Evolutionary conservation across 495 filamentous ascomycete species (phyloP).

Genomic region (Wilcoxina mikolae): DNA sequence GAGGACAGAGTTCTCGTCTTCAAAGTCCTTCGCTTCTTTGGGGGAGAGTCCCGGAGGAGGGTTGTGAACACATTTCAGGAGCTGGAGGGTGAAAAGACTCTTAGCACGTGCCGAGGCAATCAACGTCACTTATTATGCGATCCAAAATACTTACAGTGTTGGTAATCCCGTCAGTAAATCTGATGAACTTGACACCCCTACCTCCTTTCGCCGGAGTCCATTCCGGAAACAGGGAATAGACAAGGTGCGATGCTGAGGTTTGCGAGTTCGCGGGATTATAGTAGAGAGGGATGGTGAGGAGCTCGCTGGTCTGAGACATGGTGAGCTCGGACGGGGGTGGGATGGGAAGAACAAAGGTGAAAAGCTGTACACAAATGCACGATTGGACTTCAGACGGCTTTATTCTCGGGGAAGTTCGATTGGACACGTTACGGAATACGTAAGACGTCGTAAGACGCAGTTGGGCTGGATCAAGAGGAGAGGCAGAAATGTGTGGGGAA

Average conservation of each 20-base stretch:
- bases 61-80: conserved; percentile 76
- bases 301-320: conserved; percentile 8
- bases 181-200: conserved; percentile 61
- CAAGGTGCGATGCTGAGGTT: conserved; percentile 58
- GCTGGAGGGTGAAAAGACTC: conserved; percentile 29
- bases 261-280: conserved; percentile 64
- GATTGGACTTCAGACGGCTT: too few relatives aligned
- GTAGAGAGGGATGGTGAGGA: conserved; percentile 46
- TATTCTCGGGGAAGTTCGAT: too few relatives aligned
- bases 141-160: conserved; percentile 59
- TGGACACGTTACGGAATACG: too few relatives aligned
- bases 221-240: conserved; percentile 65
- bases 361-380: conserved; percentile 1
- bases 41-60: conserved; percentile 44
- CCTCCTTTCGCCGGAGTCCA: conserved; percentile 57
- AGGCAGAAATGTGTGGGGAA: too few relatives aligned
- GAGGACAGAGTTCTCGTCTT: conserved; percentile 77
- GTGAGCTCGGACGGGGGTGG: neutral
- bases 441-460: too few relatives aligned
- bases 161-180: conserved; percentile 95
- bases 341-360: neutral
- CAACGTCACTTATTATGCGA: neutral
- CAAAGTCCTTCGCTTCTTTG: conserved; percentile 13
- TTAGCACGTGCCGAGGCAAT: neutral
- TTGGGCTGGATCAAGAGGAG: too few relatives aligned